phyloP scores from a whole-genome alignment of 768 basidiomycete genomes.

The Suillus subaureus region DNA sequence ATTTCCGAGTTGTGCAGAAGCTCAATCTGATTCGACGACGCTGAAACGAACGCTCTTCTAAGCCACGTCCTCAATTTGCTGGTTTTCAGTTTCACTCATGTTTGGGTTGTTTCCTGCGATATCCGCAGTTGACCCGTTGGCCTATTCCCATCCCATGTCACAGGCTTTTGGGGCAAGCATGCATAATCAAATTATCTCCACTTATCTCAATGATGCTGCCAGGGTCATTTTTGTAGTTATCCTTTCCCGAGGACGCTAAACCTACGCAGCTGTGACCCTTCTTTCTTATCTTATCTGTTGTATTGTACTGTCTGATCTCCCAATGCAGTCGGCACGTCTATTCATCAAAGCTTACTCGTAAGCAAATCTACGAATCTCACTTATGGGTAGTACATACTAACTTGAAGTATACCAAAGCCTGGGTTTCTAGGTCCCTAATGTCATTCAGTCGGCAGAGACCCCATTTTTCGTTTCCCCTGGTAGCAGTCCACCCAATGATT shows the following conservation, averaged over 20 bases:
- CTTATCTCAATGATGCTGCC: neutral
- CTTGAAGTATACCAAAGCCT: neutral
- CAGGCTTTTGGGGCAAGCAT: neutral
- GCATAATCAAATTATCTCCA: neutral
- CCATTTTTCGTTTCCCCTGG: neutral
- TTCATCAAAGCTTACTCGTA: neutral
- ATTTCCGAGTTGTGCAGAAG: neutral
- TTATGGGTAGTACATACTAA: constrained; percentile 2
- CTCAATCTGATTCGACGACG: neutral
- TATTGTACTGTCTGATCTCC: neutral
- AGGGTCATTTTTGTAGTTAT: neutral
- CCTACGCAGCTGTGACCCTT: neutral
- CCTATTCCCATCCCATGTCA: neutral
- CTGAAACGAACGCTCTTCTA: neutral
- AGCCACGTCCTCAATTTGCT: neutral
- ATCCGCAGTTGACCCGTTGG: neutral
- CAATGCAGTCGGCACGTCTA: neutral
- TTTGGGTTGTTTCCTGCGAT: neutral
- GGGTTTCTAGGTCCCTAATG: neutral
- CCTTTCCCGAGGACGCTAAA: neutral
- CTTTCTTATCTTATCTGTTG: neutral
- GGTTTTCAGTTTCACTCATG: neutral
- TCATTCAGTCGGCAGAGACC: neutral
- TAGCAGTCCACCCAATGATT: neutral
- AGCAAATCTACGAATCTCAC: neutral